Evolutionary conservation across 352 stramenopile species (phyloP).

Genomic region (Pythium dissotocum): DNA sequence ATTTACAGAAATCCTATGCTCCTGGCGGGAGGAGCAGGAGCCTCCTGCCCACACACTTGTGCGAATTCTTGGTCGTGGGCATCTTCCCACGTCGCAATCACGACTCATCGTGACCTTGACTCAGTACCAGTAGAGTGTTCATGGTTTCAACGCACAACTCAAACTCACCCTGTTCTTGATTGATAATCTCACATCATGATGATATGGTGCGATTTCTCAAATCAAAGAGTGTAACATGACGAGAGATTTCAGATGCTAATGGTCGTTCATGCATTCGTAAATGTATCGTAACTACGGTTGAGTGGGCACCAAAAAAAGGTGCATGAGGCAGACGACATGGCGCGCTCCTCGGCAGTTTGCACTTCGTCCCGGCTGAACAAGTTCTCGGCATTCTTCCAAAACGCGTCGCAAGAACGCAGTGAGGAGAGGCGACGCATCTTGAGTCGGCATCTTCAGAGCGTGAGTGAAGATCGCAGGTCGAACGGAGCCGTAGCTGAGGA

Average conservation of each 20-base stretch:
- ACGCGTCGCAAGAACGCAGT: background rate
- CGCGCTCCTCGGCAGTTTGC: slow-evolving; percentile 4
- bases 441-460: background rate
- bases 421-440: slow-evolving; percentile 3
- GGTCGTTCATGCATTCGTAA: too few relatives aligned
- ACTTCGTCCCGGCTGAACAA: background rate
- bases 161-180: background rate
- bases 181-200: background rate
- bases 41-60: too few relatives aligned
- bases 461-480: background rate
- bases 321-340: slow-evolving; percentile 1
- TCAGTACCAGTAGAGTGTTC: background rate
- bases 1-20: too few relatives aligned
- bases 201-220: too few relatives aligned
- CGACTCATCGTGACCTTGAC: background rate
- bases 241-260: too few relatives aligned
- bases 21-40: too few relatives aligned
- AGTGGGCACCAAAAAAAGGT: slow-evolving; percentile 1
- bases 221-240: too few relatives aligned
- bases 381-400: background rate
- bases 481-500: background rate
- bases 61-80: too few relatives aligned
- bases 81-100: background rate
- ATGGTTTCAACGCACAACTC: background rate
- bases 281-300: background rate